Evolutionary conservation across 768 basidiomycete genomes (phyloP), one percentile per base, ranked within the genome.

Genomic region (Terana coerulea): DNA sequence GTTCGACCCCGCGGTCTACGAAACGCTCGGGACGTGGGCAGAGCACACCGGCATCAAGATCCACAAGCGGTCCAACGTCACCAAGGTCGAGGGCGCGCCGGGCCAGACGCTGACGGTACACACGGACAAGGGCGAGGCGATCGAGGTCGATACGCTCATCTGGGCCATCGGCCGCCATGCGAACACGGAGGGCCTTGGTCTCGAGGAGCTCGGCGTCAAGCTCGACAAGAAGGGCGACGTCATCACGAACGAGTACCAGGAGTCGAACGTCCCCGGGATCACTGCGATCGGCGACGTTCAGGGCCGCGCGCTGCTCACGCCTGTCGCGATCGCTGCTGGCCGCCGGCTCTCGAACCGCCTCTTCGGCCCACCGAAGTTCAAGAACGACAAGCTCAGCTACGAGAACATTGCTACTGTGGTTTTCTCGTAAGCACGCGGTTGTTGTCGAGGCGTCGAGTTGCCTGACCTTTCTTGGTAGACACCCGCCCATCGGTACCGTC

Each of bases 301-400:
- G 58, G 97, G 97, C 55, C 95, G 97, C 69, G 90, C 83, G 36
- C 75, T 95, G 28, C 76, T 99, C 53, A 99, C 97, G 3, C 97
- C 97, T 14, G 97, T 99, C 9, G 97, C 97, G 35, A 95, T 99
- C 52, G 95, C 95, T 42, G 97, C 97, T 14, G 97, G 93, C 19
- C 75, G 97, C 53, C 74, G 93, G 54, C 73, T 98, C 33, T 78
- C 88, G 48, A 98, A 98, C 71, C 75, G 97, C 53, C 71, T 98
- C 40, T 99, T 92, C 62, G 97, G 97, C 9, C 84, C 85, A 2
- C 80, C 83, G 54, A 76, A 90, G 69, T 95, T 77, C 78, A 93
- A 88, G 73, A 67, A 86, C 42, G 88, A 95, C 61, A 93, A 95
- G 68, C 76, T 98, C 51, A 77, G 75, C 59, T 99, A 98, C 66